These are phyloP conservation scores for Macrophomina tecta DNA, from an alignment of 2,329 filamentous ascomycete species.

Conservation along the genomic window DNA sequence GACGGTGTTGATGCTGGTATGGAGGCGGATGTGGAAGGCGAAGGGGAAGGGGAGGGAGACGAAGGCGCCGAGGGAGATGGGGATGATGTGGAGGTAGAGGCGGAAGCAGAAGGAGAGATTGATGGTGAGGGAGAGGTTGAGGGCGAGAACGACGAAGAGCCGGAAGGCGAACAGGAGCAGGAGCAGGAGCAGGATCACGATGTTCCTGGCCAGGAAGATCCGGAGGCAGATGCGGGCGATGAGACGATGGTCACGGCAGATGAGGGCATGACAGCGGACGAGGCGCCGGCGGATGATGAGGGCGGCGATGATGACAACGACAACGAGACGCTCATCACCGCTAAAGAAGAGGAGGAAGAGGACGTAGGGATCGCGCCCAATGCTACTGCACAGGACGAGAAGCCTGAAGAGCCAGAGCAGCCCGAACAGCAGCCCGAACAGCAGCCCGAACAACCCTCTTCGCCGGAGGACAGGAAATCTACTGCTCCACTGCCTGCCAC, in stretches of 20 bases:
- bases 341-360: constrained; percentile 12
- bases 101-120: constrained; percentile 56
- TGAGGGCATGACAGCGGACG: neutral
- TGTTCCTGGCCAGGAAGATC: constrained; percentile 51
- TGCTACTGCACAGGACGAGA: neutral
- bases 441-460: neutral
- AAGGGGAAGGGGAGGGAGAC: constrained; percentile 54
- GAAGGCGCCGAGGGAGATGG: constrained; percentile 46
- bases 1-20: neutral
- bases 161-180: constrained; percentile 36
- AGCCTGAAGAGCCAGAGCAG: neutral
- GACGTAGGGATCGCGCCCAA: neutral
- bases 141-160: constrained; percentile 50
- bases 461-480: neutral
- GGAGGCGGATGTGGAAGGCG: constrained; percentile 50
- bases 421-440: too few relatives aligned
- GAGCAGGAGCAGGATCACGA: constrained; percentile 46
- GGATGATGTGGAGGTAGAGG: constrained; percentile 57
- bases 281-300: neutral
- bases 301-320: neutral
- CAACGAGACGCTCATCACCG: constrained; percentile 12
- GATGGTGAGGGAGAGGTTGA: constrained; percentile 51
- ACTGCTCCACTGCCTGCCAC: neutral
- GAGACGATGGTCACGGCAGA: constrained; percentile 18
- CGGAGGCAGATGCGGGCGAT: constrained; percentile 51